Percentiles rank a stretch among this genome's conserved stretches.
Evolutionary conservation across 2,329 filamentous ascomycete species (phyloP).

Genomic region (Lachnellula suecica): DNA sequence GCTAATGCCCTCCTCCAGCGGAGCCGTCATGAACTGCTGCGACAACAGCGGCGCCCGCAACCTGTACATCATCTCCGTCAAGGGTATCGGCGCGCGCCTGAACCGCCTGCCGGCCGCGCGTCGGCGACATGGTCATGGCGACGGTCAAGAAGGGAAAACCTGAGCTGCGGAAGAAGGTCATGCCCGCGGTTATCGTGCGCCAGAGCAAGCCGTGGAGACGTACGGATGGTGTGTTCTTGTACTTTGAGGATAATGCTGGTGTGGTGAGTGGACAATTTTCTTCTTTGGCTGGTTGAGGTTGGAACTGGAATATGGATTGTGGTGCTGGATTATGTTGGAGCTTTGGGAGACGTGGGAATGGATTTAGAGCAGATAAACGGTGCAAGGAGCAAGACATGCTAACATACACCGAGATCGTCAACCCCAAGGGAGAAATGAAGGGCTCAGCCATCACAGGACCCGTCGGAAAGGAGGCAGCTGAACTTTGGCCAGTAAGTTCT

Average conservation of each 20-base stretch:
- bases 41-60: conserved; percentile 99
- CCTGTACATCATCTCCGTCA: conserved; percentile 99
- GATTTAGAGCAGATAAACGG: background rate
- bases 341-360: background rate
- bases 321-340: background rate
- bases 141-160: conserved; percentile 99
- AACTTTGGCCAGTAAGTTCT: conserved; percentile 90
- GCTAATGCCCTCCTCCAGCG: conserved; percentile 54
- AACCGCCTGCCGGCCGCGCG: conserved; percentile 98
- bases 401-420: conserved; percentile 75
- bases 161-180: conserved; percentile 99
- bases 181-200: conserved; percentile 98
- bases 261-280: conserved; percentile 66
- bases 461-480: conserved; percentile 99
- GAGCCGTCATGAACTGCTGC: conserved; percentile 99
- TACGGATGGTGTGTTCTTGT: conserved; percentile 96
- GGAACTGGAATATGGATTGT: background rate
- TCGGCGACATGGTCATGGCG: conserved; percentile 99
- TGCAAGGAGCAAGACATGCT: conserved; percentile 28
- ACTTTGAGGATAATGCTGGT: conserved; percentile 99
- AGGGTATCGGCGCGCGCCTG: conserved; percentile 95
- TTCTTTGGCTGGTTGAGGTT: conserved; percentile 3
- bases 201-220: conserved; percentile 99
- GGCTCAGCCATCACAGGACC: conserved; percentile 98
- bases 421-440: conserved; percentile 99